A percentile compares a stretch with the other conserved stretches of the same genome.
Conservation (phyloP, 139 green algal genomes). For the Eudorina sp. region DNA sequence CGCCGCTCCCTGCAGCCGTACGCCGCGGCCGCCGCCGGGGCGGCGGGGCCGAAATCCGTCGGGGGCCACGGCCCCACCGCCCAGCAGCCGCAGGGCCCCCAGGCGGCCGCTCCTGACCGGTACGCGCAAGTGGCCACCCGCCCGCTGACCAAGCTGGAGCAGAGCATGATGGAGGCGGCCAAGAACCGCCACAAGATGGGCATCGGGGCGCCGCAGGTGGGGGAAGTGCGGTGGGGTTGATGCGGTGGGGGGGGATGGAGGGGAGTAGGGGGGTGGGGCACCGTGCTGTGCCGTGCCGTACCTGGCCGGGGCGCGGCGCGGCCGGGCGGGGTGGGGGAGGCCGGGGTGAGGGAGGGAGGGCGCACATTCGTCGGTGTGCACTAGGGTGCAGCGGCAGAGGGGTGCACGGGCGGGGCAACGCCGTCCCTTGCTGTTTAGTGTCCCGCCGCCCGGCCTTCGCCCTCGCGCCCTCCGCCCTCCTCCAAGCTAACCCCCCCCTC, state of each 20-base stretch:
- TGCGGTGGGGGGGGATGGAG: not conserved
- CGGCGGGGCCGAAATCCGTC: no score
- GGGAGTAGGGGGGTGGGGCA: not conserved
- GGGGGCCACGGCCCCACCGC: no score
- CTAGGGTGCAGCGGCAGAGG: not conserved
- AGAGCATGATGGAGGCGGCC: conserved; percentile 52
- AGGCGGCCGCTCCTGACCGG: not conserved
- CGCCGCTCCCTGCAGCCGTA: not conserved
- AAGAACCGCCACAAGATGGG: conserved; percentile 62
- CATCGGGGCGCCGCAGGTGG: conserved; percentile 58
- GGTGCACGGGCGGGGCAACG: not conserved
- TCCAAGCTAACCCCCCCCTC: not conserved
- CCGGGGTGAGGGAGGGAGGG: not conserved
- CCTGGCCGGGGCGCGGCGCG: not conserved
- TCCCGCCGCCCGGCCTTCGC: no score
- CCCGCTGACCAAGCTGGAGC: conserved; percentile 70
- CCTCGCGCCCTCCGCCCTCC: no score
- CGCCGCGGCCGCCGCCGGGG: no score
- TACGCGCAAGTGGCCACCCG: conserved; percentile 56
- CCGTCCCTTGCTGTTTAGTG: not conserved
- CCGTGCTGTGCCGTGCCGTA: no score
- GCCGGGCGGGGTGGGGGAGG: not conserved
- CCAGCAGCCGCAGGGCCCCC: not conserved
- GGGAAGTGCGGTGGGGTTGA: not conserved
- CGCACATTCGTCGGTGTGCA: not conserved